Base-by-base conservation (phyloP, 495 filamentous ascomycete genomes). In the Hyaloscypha variabilis region DNA sequence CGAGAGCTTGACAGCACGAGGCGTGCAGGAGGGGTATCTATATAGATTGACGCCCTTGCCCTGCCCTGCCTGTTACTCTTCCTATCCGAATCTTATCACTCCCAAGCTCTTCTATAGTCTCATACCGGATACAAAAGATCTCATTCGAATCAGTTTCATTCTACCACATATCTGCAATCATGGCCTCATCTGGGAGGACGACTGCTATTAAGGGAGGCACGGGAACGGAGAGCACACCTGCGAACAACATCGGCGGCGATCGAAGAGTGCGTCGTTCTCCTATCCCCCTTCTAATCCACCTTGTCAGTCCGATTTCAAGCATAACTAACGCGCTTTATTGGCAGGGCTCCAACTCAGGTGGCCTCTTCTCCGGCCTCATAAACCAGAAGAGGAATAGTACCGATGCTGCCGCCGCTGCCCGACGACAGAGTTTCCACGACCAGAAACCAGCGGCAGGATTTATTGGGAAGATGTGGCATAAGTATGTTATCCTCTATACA, bases 381-480 rank as follows among this genome's bases (percentile, higher is more conserved):
- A 77, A 74, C 31, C 81, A 83, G 76, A 87, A 87, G 69, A 77
- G 85, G 2, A 79, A 78, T 54, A 76, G 76, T 0, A 58, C 56
- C 6, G 82, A 86, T 67, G 68, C 76, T 0, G 65, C 63, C 4
- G 71, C 77, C 53, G 69, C 74, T 6, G 72, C 74, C 10, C 76
- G 84, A 17, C 74, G 81, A 39, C 74, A 77, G 19, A 82, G 79
- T 67, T 86, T 78, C 68, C 77, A 75, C 49, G 85, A 87, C 11
- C 60, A 60, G 67, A 82, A 85, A 74, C 74, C 75, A 11, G 66
- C 71, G 29, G 75, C 79, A 0, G 83, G 82, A 0, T 72, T 81
- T 52, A 77, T 87, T 55, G 78, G 80, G 2, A 80, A 78, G 67
- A 76, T 79, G 81, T 87, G 85, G 85, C 73, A 85, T 63, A 83